Evolutionary conservation across 2,329 filamentous ascomycete species (phyloP).

Genomic region (Calonectria ilicicola): DNA sequence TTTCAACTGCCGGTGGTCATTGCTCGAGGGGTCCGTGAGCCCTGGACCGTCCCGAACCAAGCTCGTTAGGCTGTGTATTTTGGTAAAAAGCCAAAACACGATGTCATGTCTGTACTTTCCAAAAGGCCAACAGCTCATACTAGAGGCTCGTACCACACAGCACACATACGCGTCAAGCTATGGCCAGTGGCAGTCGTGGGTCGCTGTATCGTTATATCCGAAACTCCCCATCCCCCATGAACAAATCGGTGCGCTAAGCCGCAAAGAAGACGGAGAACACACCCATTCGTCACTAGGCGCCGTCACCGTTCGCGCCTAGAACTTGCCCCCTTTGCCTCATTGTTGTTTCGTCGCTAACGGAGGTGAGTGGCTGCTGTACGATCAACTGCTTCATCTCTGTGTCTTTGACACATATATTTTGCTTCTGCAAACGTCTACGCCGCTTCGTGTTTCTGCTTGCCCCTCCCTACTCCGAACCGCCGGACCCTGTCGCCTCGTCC

Average conservation of each 20-base stretch:
- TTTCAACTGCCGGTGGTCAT: conserved; percentile 5
- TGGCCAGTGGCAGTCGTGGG: neutral
- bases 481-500: neutral
- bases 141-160: no score
- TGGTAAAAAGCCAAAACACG: neutral
- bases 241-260: conserved; percentile 3
- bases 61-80: neutral
- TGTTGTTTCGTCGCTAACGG: neutral
- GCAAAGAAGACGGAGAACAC: neutral
- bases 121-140: neutral
- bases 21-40: neutral
- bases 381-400: neutral
- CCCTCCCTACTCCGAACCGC: neutral
- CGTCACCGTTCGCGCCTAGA: neutral
- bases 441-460: neutral
- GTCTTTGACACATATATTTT: neutral
- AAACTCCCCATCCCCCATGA: neutral
- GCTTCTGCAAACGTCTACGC: neutral
- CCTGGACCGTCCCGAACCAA: neutral
- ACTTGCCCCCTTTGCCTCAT: conserved; percentile 3
- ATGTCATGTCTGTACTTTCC: neutral
- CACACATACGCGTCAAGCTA: neutral
- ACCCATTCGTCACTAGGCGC: conserved; percentile 2
- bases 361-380: neutral
- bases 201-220: neutral